These are phyloP conservation scores for Misopates orontium DNA, from an alignment of 257 asterid genomes.

Conservation along the genomic window DNA sequence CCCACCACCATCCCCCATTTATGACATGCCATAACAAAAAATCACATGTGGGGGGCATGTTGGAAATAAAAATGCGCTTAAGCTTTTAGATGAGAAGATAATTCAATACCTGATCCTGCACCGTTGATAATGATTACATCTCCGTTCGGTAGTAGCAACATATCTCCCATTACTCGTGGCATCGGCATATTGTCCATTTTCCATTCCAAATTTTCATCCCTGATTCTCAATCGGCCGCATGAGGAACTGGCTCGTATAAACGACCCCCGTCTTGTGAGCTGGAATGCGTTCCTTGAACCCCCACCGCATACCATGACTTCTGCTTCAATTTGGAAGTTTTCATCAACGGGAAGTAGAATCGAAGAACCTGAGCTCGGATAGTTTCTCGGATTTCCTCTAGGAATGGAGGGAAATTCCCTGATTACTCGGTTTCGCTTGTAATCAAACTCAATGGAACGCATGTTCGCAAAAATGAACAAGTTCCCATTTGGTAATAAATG, in stretches of 20 bases:
- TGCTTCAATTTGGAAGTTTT: constrained; percentile 26
- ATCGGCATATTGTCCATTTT: constrained; percentile 61
- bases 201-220: constrained; percentile 42
- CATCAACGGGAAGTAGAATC: constrained; percentile 59
- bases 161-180: constrained; percentile 72
- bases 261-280: constrained; percentile 23
- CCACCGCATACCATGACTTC: constrained; percentile 81
- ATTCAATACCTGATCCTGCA: constrained; percentile 32
- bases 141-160: constrained; percentile 61
- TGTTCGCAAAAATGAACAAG: constrained; percentile 61
- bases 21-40: too few species aligned
- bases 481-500: constrained; percentile 69
- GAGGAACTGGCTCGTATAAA: constrained; percentile 44
- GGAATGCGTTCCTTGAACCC: constrained; percentile 38
- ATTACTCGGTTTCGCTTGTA: constrained; percentile 38
- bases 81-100: too few species aligned
- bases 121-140: constrained; percentile 59
- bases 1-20: too few species aligned
- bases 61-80: too few species aligned
- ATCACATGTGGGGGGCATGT: too few species aligned
- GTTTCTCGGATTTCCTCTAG: constrained; percentile 54
- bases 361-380: constrained; percentile 80
- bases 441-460: constrained; percentile 46
- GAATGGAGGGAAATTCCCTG: constrained; percentile 45
- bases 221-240: constrained; percentile 55